Evolutionary conservation across 2,329 filamentous ascomycete species (phyloP), one percentile per base, ranked within the genome.

Genomic region (Fusarium armeniacum): DNA sequence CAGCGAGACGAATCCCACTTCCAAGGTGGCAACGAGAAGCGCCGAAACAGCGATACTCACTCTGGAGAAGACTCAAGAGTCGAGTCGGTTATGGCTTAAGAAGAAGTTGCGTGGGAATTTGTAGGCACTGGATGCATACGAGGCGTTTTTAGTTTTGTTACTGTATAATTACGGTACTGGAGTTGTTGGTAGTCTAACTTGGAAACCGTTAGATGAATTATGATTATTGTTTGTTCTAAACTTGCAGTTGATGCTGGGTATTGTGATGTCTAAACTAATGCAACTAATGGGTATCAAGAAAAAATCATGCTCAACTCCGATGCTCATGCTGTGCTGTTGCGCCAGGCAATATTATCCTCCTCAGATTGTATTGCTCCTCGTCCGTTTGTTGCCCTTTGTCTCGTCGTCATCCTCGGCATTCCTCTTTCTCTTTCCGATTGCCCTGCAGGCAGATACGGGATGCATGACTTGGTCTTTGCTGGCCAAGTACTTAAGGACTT

Each of bases 1-100:
- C 64, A 79, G 59, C 74, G 79, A 54, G 79, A 81, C 50, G 76
- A 77, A 20, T 35, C 62, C 9, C 59, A 74, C 40, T 75, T 77
- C 56, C 70, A 67, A 6, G 60, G 24, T n/a, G 53, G 73, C 40
- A 53, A 67, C 7, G 71, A 75, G 33, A 75, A 76, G 62, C 53
- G 54, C 16, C 62, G 64, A n/a, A 62, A 65, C 32, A 74, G 70
- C 22, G 70, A 74, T 22, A 74, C 73, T 5, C 64, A 66, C 53
- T 71, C 68, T 54, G 59, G 62, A 3, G 63, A 60, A 44, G 74
- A 73, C 8, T 63, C 60, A 2, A 62, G 67, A 20, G 58, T 62
- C 13, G 62, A 65, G 30, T 63, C 75, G 30, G 52, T 63, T 20
- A 59, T 66, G 32, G 73, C 63, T 33, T 75, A 71, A 56, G 47